Percentiles rank a stretch among this genome's conserved stretches.
These are phyloP conservation scores for Avicennia marina DNA, from an alignment of 257 asterid genomes.

Conservation along the genomic window DNA sequence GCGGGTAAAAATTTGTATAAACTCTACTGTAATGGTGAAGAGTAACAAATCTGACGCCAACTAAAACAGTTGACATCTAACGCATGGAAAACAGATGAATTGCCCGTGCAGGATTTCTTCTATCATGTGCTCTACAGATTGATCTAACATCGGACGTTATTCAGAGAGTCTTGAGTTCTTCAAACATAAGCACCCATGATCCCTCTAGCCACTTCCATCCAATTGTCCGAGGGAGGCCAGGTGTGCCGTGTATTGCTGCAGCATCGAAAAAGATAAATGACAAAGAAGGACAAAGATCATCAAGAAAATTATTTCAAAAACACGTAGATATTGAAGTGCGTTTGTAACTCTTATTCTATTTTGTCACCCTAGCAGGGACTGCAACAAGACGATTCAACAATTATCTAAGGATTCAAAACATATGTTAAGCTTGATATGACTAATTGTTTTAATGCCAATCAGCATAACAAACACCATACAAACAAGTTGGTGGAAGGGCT, in stretches of 20 bases:
- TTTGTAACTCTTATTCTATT: not conserved
- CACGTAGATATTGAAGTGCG: not conserved
- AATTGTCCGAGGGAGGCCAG: conserved; percentile 75
- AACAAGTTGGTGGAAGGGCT: not conserved
- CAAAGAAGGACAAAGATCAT: not conserved
- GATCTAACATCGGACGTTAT: not conserved
- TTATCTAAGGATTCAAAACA: not conserved
- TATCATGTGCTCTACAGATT: not conserved
- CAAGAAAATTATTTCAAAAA: not conserved
- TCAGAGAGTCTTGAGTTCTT: not conserved
- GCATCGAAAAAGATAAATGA: not conserved
- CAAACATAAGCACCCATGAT: not conserved
- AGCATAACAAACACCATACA: not conserved
- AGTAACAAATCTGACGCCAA: not conserved
- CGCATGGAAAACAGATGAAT: conserved; percentile 11
- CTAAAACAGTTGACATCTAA: not conserved
- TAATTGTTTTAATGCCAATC: not conserved
- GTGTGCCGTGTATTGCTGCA: conserved; percentile 90
- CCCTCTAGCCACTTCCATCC: conserved; percentile 72
- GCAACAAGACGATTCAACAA: not conserved
- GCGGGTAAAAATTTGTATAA: too few species aligned
- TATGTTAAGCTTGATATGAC: not conserved
- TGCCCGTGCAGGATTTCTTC: not conserved
- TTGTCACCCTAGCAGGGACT: not conserved
- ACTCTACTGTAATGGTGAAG: not conserved